Evolutionary conservation across 2,329 filamentous ascomycete species (phyloP), one percentile per base, ranked within the genome.

Genomic region (Neopestalotiopsis sp.): DNA sequence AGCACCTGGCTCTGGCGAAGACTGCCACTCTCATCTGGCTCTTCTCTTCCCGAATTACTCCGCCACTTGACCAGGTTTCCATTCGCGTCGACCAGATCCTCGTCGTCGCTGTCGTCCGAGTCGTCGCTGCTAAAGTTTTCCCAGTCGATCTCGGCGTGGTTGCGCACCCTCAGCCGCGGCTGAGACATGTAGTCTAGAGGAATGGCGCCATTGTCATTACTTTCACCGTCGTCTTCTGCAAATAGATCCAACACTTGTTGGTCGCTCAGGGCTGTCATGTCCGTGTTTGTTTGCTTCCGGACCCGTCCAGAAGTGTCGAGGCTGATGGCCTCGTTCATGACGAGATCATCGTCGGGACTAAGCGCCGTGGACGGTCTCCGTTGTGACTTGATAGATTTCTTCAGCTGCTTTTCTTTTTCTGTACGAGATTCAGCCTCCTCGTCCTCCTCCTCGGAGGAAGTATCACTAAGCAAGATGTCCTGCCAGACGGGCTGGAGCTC

Each of bases 311-410:
- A 30, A 9, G 7, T 7, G n/a, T 49, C 62, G 20, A 64, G 38
- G 38, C 24, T 30, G 6, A 64, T 32, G 40, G 61, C 61, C 42
- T 52, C 61, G 40, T 64, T 64, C 61, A 64, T 64, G 32, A 42
- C 61, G 7, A 64, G 61, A 17, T 64, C 61, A 14, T 52, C 61
- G 30, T 64, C 61, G 40, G 61, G 34, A 17, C 61, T 64, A 13
- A 52, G 24, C 7, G 61, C 38, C 10, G 38, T 64, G 5, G 38
- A 64, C 5, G 61, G 45, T 52, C 20, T 64, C 13, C 61, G 24
- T 28, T 28, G 10, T 7, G 61, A 49, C 24, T 64, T 32, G 14
- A 17, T 32, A 20, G 20, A 42, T 14, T 38, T 64, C 34, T 30
- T 64, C 61, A 30, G 38, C 7, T 30, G 4, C 14, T 24, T 30